Evolutionary conservation across 2,329 filamentous ascomycete genomes (phyloP), one percentile per base, ranked within the genome.

Genomic region (Dryadomyces quercus-mongolicae): DNA sequence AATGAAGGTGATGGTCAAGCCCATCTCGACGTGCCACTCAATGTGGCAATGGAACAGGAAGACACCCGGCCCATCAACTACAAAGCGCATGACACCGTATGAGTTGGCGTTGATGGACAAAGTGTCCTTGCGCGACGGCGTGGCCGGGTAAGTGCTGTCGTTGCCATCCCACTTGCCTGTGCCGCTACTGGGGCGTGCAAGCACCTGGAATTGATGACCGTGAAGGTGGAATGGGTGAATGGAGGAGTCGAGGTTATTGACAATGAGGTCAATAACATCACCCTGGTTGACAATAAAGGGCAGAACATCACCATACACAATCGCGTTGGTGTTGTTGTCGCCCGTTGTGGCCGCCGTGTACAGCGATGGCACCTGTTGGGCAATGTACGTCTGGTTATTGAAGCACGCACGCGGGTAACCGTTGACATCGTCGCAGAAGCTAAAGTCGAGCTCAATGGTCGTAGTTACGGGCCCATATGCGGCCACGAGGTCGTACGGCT

Each of bases 321-420:
- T 38, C 0, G 69, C 63, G 58, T 76, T 63, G 6, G 65, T 67
- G 62, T 74, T 74, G 62, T 67, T 60, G 1, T 65, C 60, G 5
- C 76, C 77, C 1, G 77, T 69, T 0, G 81, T 81, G 3, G 86
- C 73, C n/a, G 76, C 85, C 3, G 82, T 83, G 72, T 88, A 90
- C 6, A 91, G 70, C 0, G 82, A 80, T 0, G 86, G 86, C 0
- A 88, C 84, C 62, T 81, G 78, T 52, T 85, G 85, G 8, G 65
- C 57, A n/a, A 85, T 75, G 63, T 86, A 89, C 7, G 83, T 83
- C 47, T 81, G 68, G 59, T 79, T 77, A 67, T 88, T 89, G 66
- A 83, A 72, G 62, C 72, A 80, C 12, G 75, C 74, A 31, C 86
- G 85, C 55, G 75, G 76, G 34, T 78, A 76, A 8, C 80, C 81